Evolutionary conservation across 352 stramenopile genomes (phyloP).

Genomic region (Globisporangium middletonii): DNA sequence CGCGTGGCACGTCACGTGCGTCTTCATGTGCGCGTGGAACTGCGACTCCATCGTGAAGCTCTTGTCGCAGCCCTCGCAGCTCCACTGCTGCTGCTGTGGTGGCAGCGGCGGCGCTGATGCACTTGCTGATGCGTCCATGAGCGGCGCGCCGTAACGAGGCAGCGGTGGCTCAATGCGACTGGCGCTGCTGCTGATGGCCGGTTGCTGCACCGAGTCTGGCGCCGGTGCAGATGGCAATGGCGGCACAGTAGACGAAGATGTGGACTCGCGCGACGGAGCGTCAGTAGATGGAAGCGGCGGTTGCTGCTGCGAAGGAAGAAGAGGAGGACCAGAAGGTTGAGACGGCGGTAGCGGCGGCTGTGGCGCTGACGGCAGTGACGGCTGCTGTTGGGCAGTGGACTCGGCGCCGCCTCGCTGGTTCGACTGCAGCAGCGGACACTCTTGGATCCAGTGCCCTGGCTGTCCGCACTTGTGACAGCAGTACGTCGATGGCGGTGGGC

Average conservation of each 20-base stretch:
- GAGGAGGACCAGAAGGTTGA: not conserved
- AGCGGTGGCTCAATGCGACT: too few species aligned
- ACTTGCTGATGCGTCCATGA: not conserved
- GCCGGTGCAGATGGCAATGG: too few species aligned
- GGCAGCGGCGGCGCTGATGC: not conserved
- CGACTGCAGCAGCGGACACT: constrained; percentile 40
- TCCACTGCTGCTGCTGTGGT: constrained; percentile 23
- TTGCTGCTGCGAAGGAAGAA: not conserved
- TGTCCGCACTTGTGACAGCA: constrained; percentile 73
- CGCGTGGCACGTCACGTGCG: constrained; percentile 55
- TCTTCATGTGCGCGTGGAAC: constrained; percentile 61
- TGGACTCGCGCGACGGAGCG: too few species aligned
- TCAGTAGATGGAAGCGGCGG: not conserved
- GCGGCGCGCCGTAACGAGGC: not conserved
- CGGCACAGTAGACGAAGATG: too few species aligned
- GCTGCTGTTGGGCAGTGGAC: constrained; percentile 6
- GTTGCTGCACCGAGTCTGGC: not conserved
- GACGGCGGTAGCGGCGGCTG: too few species aligned
- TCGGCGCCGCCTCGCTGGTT: constrained; percentile 10
- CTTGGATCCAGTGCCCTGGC: constrained; percentile 76
- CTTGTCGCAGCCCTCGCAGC: constrained; percentile 70
- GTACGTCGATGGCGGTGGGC: constrained; percentile 50
- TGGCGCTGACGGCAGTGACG: not conserved
- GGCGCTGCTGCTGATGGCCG: constrained; percentile 9
- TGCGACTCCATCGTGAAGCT: constrained; percentile 65